Percentiles rank a stretch among this genome's conserved stretches.
Evolutionary conservation across 805 yeast genomes (phyloP).

Genomic region (Ogataea nitratoaversa): DNA sequence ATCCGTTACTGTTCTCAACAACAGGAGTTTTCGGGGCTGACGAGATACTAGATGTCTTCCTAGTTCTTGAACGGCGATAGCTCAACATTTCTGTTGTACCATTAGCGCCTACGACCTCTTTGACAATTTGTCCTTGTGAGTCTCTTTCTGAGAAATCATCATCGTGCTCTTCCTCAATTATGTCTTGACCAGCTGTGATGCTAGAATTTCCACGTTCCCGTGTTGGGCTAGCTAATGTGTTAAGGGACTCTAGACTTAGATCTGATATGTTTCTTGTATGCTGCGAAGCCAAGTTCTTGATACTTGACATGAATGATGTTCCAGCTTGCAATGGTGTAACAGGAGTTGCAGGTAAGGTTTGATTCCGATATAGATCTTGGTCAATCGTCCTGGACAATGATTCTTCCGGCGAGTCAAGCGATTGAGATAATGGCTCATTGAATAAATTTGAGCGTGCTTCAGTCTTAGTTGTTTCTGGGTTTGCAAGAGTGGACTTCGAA

Average conservation of each 20-base stretch:
- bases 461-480: conserved; percentile 47
- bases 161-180: conserved; percentile 5
- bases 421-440: conserved; percentile 10
- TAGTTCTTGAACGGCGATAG: conserved; percentile 24
- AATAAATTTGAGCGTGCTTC: conserved; percentile 39
- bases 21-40: conserved; percentile 20
- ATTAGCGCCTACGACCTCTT: conserved; percentile 15
- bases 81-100: conserved; percentile 30
- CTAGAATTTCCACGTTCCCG: conserved; percentile 1
- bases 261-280: conserved; percentile 21
- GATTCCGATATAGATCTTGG: conserved; percentile 12
- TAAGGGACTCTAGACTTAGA: conserved; percentile 12
- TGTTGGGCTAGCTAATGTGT: conserved; percentile 13
- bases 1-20: conserved; percentile 9
- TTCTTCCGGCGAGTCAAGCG: conserved; percentile 10
- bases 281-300: conserved; percentile 15
- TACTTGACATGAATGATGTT: conserved; percentile 19
- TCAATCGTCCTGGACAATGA: conserved; percentile 11
- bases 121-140: conserved; percentile 13
- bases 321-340: conserved; percentile 5
- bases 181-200: conserved; percentile 3
- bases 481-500: conserved; percentile 42
- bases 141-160: neutral
- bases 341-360: conserved; percentile 18
- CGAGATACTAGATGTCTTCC: conserved; percentile 17